phyloP scores from a whole-genome alignment of 2,329 filamentous ascomycete genomes.

The Bipolaris sorokiniana region DNA sequence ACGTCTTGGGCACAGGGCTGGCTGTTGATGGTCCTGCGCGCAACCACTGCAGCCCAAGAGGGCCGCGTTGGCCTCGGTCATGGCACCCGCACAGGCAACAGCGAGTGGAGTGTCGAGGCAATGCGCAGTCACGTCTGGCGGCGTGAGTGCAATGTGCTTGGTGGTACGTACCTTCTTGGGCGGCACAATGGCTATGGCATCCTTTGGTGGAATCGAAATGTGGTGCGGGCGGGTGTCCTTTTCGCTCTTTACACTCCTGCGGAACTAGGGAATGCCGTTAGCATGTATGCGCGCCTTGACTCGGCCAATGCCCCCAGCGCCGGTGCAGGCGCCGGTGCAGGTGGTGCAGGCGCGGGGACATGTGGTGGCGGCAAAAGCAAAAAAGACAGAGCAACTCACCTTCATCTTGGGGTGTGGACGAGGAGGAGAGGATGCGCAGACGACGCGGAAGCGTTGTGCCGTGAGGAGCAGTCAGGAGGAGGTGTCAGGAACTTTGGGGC shows the following conservation, averaged over 20 bases:
- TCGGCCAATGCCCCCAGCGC: slow-evolving; percentile 14
- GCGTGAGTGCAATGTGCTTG: neutral
- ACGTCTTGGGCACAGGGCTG: neutral
- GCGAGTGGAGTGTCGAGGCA: neutral
- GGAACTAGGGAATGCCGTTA: slow-evolving; percentile 58
- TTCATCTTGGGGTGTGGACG: slow-evolving; percentile 23
- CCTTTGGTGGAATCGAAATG: slow-evolving; percentile 80
- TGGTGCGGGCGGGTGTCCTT: slow-evolving; percentile 76
- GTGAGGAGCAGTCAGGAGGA: slow-evolving; percentile 16
- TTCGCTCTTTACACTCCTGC: slow-evolving; percentile 88
- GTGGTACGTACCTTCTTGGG: slow-evolving; percentile 78
- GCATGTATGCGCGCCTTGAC: slow-evolving; percentile 31
- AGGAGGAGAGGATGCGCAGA: slow-evolving; percentile 12
- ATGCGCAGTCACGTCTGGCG: neutral
- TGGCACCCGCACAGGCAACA: neutral
- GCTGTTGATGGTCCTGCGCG: neutral
- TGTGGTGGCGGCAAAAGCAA: slow-evolving; percentile 11
- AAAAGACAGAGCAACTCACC: slow-evolving; percentile 16
- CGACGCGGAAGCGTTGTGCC: slow-evolving; percentile 18
- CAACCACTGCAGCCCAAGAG: neutral
- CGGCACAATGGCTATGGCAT: slow-evolving; percentile 84
- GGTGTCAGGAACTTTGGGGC: slow-evolving; percentile 4
- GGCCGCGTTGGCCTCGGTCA: neutral
- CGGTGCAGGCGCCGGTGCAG: slow-evolving; percentile 10
- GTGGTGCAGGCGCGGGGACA: slow-evolving; percentile 6